Percentiles rank a stretch among this genome's conserved stretches.
Evolutionary conservation across 2,329 filamentous ascomycete species (phyloP).

Genomic region (Tolypocladium endophyticum): DNA sequence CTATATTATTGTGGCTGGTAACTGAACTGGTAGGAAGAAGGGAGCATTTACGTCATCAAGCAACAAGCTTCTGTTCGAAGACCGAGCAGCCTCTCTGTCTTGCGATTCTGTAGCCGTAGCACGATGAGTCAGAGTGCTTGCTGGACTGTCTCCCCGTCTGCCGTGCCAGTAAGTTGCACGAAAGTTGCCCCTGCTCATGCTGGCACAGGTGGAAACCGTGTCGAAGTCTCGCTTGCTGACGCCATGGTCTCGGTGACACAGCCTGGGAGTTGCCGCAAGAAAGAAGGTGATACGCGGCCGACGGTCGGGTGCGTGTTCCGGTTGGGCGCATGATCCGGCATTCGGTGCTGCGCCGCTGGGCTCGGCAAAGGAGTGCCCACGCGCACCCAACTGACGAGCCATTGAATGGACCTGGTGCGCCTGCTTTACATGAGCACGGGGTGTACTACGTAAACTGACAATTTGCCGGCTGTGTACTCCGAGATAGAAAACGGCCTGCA

Average conservation of each 20-base stretch:
- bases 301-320: background rate
- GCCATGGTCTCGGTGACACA: background rate
- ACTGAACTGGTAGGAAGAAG: too few relatives aligned
- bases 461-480: too few relatives aligned
- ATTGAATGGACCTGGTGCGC: background rate
- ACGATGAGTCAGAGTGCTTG: background rate
- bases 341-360: background rate
- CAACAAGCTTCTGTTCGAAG: background rate
- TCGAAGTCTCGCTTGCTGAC: background rate
- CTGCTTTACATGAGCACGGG: background rate
- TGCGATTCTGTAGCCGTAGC: background rate
- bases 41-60: too few relatives aligned
- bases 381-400: background rate
- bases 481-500: background rate
- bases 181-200: background rate
- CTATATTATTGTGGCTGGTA: too few relatives aligned
- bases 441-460: background rate
- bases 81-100: background rate
- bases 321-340: background rate
- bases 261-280: background rate
- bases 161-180: background rate
- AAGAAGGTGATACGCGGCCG: background rate
- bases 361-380: background rate
- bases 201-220: background rate
- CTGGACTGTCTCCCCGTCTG: background rate